These are phyloP conservation scores for Phymatotrichopsis omnivora DNA, from an alignment of 2,329 filamentous ascomycete genomes.

Conservation along the genomic window DNA sequence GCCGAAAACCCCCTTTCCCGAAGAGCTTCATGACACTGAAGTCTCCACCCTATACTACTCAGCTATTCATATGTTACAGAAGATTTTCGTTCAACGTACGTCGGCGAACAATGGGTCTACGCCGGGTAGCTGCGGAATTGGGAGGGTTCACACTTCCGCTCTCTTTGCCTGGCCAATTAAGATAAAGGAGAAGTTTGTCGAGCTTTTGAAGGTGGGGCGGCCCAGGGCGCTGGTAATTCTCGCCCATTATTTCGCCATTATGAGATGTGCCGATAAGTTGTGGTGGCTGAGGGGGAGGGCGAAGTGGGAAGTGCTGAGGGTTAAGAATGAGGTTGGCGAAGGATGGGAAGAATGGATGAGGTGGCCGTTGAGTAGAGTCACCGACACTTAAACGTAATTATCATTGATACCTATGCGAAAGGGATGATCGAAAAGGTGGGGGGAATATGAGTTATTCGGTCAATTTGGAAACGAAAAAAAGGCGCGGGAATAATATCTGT, in stretches of 20 bases:
- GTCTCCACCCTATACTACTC: constrained; percentile 21
- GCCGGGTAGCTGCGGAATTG: neutral
- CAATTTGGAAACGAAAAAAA: too few relatives aligned
- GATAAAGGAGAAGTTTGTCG: constrained; percentile 51
- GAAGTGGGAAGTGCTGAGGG: constrained; percentile 53
- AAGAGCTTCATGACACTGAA: constrained; percentile 23
- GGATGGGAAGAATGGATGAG: too few relatives aligned
- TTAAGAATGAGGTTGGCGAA: too few relatives aligned
- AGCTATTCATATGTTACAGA: constrained; percentile 18
- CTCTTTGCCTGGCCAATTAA: constrained; percentile 51
- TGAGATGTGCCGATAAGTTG: constrained; percentile 50
- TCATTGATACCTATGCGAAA: too few relatives aligned
- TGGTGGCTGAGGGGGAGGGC: constrained; percentile 65
- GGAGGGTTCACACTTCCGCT: too few relatives aligned
- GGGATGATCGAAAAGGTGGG: too few relatives aligned
- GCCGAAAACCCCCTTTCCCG: constrained; percentile 8
- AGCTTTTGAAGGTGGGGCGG: constrained; percentile 48
- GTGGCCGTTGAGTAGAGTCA: too few relatives aligned
- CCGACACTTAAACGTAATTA: too few relatives aligned
- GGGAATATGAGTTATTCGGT: too few relatives aligned
- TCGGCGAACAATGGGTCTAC: constrained; percentile 29
- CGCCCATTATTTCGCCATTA: constrained; percentile 55
- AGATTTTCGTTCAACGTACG: constrained; percentile 16
- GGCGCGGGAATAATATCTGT: too few relatives aligned
- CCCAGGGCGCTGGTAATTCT: constrained; percentile 54